Percentiles rank a stretch among this genome's conserved stretches.
phyloP scores from a whole-genome alignment of 306 rosid species.

The Prinsepia uniflora region DNA sequence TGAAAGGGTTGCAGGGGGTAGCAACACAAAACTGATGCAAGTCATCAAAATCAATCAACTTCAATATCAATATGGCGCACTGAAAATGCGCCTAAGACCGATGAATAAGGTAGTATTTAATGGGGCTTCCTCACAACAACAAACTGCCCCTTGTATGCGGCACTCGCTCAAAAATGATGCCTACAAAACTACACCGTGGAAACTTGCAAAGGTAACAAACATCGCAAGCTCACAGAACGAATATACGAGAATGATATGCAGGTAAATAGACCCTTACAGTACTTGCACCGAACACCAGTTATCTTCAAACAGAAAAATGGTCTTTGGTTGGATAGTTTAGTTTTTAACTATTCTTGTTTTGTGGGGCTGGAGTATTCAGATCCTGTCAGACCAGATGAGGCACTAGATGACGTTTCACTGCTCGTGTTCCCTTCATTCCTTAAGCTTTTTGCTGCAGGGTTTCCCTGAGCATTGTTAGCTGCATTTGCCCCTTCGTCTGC shows the following conservation, averaged over 20 bases:
- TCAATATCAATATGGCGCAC: conserved; percentile 16
- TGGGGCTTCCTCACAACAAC: conserved; percentile 41
- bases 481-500: conserved; percentile 72
- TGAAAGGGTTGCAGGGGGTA: conserved; percentile 25
- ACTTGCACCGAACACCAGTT: conserved; percentile 27
- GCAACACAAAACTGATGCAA: conserved; percentile 44
- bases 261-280: conserved; percentile 14
- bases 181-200: conserved; percentile 28
- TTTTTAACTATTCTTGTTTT: conserved; percentile 45
- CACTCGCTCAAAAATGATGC: conserved; percentile 48
- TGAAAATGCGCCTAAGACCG: conserved; percentile 20
- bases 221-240: conserved; percentile 12
- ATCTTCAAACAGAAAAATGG: conserved; percentile 30
- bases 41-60: conserved; percentile 18
- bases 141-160: conserved; percentile 34
- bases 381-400: conserved; percentile 63
- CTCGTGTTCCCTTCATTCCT: conserved; percentile 37
- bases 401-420: conserved; percentile 42
- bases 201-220: conserved; percentile 26
- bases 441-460: conserved; percentile 32
- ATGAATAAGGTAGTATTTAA: conserved; percentile 22
- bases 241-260: conserved; percentile 23
- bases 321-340: conserved; percentile 10
- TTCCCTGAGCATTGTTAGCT: conserved; percentile 46
- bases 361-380: conserved; percentile 38